Evolutionary conservation across 495 filamentous ascomycete species (phyloP).

Genomic region (Penicillium bialowiezense): DNA sequence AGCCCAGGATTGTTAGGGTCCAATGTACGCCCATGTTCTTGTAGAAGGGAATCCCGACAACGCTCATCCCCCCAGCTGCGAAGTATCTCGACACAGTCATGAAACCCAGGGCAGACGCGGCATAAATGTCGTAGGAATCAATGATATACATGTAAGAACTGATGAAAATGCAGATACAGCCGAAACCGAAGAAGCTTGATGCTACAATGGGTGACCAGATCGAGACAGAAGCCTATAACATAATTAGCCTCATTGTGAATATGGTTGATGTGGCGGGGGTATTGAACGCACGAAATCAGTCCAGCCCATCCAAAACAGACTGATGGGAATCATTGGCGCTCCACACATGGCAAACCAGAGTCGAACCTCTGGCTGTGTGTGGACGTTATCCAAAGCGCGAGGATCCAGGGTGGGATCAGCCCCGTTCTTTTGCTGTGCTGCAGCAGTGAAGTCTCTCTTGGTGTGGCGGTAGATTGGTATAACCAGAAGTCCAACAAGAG

Average conservation of each 20-base stretch:
- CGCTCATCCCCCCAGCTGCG: constrained; percentile 48
- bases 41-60: constrained; percentile 51
- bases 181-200: constrained; percentile 51
- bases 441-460: not conserved
- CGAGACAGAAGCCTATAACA: constrained; percentile 35
- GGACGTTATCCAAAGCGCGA: not conserved
- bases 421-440: not conserved
- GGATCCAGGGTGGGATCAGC: not conserved
- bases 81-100: constrained; percentile 51
- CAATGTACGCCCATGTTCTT: constrained; percentile 53
- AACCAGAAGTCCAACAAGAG: constrained; percentile 39
- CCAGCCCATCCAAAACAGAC: constrained; percentile 65
- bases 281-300: constrained; percentile 33
- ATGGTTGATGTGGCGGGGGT: not conserved
- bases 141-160: constrained; percentile 56
- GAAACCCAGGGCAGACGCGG: constrained; percentile 45
- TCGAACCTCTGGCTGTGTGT: not conserved
- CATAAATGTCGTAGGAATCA: constrained; percentile 48
- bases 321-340: constrained; percentile 33
- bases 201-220: constrained; percentile 53
- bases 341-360: constrained; percentile 7
- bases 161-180: constrained; percentile 52
- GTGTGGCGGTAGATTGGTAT: constrained; percentile 43
- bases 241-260: not conserved
- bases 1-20: constrained; percentile 54